A percentile compares a stretch with the other conserved stretches of the same genome.
These are phyloP conservation scores for Rhizophagus clarus DNA, from an alignment of 192 early-diverging fungal species.

Conservation along the genomic window DNA sequence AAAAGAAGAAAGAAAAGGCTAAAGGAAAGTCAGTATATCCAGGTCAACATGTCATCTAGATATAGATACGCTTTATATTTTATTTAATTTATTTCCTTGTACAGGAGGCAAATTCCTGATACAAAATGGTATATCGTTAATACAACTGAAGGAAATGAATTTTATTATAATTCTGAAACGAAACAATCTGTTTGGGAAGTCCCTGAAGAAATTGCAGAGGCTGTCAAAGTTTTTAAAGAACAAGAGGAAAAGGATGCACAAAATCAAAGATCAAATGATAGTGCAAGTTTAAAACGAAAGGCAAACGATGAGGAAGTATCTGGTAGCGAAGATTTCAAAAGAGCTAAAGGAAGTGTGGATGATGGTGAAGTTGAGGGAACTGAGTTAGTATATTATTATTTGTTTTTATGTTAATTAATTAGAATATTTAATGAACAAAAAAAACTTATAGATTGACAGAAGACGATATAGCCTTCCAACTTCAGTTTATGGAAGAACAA, in stretches of 20 bases:
- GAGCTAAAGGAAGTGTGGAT: conserved; percentile 1
- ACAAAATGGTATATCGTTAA: conserved; percentile 74
- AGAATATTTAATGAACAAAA: background rate
- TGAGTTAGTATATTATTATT: conserved; percentile 31
- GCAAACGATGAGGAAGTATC: conserved; percentile 12
- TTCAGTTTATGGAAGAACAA: conserved; percentile 53
- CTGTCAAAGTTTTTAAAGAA: conserved; percentile 43
- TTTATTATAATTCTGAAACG: conserved; percentile 74
- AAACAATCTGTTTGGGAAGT: conserved; percentile 69
- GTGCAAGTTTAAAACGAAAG: conserved; percentile 30
- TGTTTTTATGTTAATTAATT: background rate
- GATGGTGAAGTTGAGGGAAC: conserved; percentile 32
- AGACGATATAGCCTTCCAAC: conserved; percentile 64
- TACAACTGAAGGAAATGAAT: conserved; percentile 71
- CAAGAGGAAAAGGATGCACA: conserved; percentile 34
- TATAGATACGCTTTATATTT: background rate
- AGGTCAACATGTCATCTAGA: background rate
- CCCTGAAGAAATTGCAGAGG: conserved; percentile 37
- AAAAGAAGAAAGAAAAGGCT: conserved; percentile 46
- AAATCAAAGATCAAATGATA: conserved; percentile 27
- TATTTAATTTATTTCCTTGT: background rate
- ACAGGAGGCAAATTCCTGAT: conserved; percentile 60
- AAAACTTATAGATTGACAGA: conserved; percentile 53
- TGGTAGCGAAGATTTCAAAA: conserved; percentile 39
- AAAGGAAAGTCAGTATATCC: conserved; percentile 39